Base-by-base conservation (phyloP, 2,329 filamentous ascomycete species). In the Geoglossum cookeanum region DNA sequence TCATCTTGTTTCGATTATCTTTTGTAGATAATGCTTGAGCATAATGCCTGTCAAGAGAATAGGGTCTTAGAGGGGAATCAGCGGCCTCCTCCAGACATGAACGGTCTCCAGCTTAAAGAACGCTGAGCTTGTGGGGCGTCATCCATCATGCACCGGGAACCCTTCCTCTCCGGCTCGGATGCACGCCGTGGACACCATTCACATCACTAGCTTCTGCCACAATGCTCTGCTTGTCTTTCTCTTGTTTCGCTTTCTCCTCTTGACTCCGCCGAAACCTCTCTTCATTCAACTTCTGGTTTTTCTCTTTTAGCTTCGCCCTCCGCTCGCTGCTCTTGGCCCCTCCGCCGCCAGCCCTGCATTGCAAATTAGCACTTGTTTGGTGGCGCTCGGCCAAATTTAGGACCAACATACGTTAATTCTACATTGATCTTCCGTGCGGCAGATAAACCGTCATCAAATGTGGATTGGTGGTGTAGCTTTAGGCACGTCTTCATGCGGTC, bases 401-500 rank as follows among this genome's bases (percentile, higher is more conserved):
- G 35, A 8, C 11, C 6, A 39, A 53, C 17, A 70, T 70, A 88
- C 78, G 89, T 95, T 62, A 97, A 72, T 72, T 96, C 91, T 30
- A 96, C 86, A 67, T 95, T 96, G 65, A 97, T 94, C 70, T 83
- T 85, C 64, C 91, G 76, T 55, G 81, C 72, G 15, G 73, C 68
- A 47, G 71, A 74, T 15, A 70, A 60, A 61, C 74, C 73, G 56
- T 78, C 76, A 59, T 80, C 73, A 67, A 96, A 94, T 61, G 77
- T 77, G 59, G 81, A 85, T 72, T 96, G 90, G 71, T 97, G 90
- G 71, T 91, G 91, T 61, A 88, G 81, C 70, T 90, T 87, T 60
- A 97, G 76, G 66, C 88, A 94, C 35, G 87, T 92, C 75, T 94
- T 86, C 88, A 95, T 94, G 67, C 85, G 81, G 70, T 90, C 85